Conservation (phyloP, 176 grass and related monocot genomes). For the Puya raimondii region DNA sequence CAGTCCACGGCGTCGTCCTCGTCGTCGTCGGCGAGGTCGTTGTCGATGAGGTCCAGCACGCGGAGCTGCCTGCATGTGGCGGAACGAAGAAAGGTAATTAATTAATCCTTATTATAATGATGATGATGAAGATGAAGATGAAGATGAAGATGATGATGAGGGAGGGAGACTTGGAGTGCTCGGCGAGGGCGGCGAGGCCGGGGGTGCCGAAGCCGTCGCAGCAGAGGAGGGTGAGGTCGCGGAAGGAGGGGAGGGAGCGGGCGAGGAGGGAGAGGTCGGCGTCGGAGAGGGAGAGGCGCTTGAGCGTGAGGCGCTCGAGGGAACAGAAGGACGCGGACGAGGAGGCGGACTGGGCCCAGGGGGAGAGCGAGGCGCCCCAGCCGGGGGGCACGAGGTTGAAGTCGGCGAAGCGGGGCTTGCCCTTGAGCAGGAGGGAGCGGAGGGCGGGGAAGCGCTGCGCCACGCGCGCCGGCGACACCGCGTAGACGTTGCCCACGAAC, state of each 20-base stretch:
- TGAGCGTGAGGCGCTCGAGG: conserved; percentile 56
- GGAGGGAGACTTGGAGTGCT: conserved; percentile 67
- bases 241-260: conserved; percentile 37
- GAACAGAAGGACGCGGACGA: conserved; percentile 23
- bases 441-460: conserved; percentile 56
- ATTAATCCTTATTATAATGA: neutral
- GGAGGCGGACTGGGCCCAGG: conserved; percentile 53
- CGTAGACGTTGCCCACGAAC: conserved; percentile 75
- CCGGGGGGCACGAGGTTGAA: conserved; percentile 70
- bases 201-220: conserved; percentile 81
- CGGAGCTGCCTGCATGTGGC: conserved; percentile 31
- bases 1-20: conserved; percentile 42
- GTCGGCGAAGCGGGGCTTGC: conserved; percentile 79
- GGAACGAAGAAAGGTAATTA: too few relatives aligned
- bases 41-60: conserved; percentile 70
- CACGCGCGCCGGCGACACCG: conserved; percentile 48
- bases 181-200: conserved; percentile 59
- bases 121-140: neutral
- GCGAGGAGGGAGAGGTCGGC: conserved; percentile 63
- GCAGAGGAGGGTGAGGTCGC: conserved; percentile 63
- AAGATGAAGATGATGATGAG: neutral
- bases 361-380: conserved; percentile 65
- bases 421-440: conserved; percentile 61
- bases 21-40: conserved; percentile 46
- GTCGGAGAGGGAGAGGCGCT: conserved; percentile 78